Percentiles rank a stretch among this genome's conserved stretches.
Conservation (phyloP, 768 basidiomycete genomes). For the Amanita jacksonii region DNA sequence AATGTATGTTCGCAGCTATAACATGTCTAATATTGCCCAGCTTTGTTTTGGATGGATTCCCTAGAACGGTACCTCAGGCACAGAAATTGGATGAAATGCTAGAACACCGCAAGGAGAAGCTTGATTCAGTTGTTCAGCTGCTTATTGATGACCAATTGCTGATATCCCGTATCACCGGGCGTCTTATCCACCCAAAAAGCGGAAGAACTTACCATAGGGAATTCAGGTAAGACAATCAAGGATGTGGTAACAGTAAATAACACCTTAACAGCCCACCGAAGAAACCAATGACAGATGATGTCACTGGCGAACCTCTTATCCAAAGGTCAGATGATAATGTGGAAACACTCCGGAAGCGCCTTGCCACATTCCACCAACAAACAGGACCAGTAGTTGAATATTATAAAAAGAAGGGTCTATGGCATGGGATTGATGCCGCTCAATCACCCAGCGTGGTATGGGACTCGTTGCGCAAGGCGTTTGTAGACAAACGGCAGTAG, state of each 20-base stretch:
- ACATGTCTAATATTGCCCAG: constrained; percentile 31
- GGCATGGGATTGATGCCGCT: constrained; percentile 87
- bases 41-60: constrained; percentile 99
- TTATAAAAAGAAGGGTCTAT: constrained; percentile 87
- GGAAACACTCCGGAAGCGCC: constrained; percentile 85
- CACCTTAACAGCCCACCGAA: constrained; percentile 73
- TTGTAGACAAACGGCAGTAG: constrained; percentile 22
- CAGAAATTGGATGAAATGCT: constrained; percentile 96
- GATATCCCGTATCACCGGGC: constrained; percentile 95
- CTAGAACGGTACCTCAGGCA: constrained; percentile 92
- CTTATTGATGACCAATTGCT: constrained; percentile 90
- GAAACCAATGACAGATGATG: constrained; percentile 89
- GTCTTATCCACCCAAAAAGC: constrained; percentile 82
- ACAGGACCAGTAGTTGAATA: constrained; percentile 95
- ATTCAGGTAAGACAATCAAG: constrained; percentile 61
- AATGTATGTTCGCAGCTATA: constrained; percentile 9
- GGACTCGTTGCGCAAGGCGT: constrained; percentile 66
- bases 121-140: constrained; percentile 89
- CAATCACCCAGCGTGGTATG: constrained; percentile 91
- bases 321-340: constrained; percentile 98
- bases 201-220: constrained; percentile 93
- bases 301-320: constrained; percentile 91
- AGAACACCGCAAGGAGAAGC: constrained; percentile 65
- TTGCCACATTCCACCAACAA: constrained; percentile 83
- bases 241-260: background rate